These are phyloP conservation scores for Hypomontagnella monticulosa DNA, from an alignment of 495 filamentous ascomycete genomes.

Conservation along the genomic window DNA sequence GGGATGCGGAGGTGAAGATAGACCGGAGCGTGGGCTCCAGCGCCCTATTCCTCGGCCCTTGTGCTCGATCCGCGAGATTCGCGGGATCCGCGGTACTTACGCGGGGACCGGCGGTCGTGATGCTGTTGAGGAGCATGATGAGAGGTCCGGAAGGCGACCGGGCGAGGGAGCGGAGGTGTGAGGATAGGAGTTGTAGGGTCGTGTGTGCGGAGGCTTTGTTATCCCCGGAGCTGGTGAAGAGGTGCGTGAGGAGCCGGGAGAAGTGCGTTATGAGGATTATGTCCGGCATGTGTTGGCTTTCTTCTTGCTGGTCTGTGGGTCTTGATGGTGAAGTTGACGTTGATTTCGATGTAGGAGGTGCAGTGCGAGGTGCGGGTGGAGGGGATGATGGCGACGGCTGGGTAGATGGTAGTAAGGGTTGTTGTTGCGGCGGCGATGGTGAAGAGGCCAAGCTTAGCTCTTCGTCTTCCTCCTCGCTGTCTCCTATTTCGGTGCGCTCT, in stretches of 20 bases:
- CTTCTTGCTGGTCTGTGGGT: not conserved
- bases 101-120: conserved; percentile 25
- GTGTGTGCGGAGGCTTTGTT: conserved; percentile 48
- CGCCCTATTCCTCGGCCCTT: not conserved
- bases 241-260: conserved; percentile 50
- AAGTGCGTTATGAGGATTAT: conserved; percentile 56
- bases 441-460: conserved; percentile 27
- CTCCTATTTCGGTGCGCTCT: conserved; percentile 33
- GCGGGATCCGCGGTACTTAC: not conserved
- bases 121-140: conserved; percentile 56
- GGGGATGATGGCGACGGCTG: not conserved
- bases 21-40: conserved; percentile 49
- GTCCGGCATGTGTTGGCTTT: conserved; percentile 37
- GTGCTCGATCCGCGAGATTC: not conserved
- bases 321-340: not conserved
- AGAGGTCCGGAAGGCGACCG: conserved; percentile 44
- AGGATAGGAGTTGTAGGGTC: conserved; percentile 47
- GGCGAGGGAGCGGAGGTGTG: conserved; percentile 46
- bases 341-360: not conserved
- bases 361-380: not conserved
- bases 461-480: conserved; percentile 51
- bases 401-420: conserved; percentile 4
- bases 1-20: conserved; percentile 44
- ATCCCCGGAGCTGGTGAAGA: conserved; percentile 50
- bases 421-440: conserved; percentile 9